Evolutionary conservation across 2,329 filamentous ascomycete species (phyloP).

Genomic region (Calonectria pseudoreteaudii): DNA sequence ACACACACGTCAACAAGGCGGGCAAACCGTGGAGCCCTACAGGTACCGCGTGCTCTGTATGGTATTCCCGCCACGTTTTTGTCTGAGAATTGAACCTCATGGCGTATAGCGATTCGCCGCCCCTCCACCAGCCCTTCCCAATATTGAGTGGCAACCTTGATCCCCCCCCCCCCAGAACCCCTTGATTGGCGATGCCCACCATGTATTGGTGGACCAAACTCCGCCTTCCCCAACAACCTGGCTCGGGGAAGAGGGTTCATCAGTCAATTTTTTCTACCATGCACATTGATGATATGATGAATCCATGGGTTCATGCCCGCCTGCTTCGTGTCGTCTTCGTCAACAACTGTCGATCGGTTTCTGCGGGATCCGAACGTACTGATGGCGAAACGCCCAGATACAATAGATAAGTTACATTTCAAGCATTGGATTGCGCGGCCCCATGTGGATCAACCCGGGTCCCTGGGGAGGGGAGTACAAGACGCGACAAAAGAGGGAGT

Average conservation of each 20-base stretch:
- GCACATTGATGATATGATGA: constrained; percentile 5
- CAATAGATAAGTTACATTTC: constrained; percentile 11
- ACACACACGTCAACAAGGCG: constrained; percentile 19
- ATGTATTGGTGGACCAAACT: not conserved
- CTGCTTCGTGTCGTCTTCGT: constrained; percentile 14
- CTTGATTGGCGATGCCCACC: constrained; percentile 1
- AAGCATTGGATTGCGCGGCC: constrained; percentile 15
- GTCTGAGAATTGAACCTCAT: not conserved
- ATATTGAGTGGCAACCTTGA: constrained; percentile 6
- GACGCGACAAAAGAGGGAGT: constrained; percentile 6
- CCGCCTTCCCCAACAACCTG: not conserved
- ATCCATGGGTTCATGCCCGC: not conserved
- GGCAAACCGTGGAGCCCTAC: constrained; percentile 8
- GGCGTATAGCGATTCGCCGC: not conserved
- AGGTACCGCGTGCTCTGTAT: not conserved
- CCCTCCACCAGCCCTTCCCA: not conserved
- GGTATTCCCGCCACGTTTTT: not conserved
- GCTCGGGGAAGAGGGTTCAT: not conserved
- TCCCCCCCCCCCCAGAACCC: not conserved
- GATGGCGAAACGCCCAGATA: constrained; percentile 8
- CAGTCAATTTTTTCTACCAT: not conserved
- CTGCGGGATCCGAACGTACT: not conserved
- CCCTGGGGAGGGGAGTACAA: not conserved
- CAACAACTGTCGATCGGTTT: constrained; percentile 11
- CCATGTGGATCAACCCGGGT: constrained; percentile 9